Evolutionary conservation across 441 rosid species (phyloP).

Genomic region (Omphalea diandra): DNA sequence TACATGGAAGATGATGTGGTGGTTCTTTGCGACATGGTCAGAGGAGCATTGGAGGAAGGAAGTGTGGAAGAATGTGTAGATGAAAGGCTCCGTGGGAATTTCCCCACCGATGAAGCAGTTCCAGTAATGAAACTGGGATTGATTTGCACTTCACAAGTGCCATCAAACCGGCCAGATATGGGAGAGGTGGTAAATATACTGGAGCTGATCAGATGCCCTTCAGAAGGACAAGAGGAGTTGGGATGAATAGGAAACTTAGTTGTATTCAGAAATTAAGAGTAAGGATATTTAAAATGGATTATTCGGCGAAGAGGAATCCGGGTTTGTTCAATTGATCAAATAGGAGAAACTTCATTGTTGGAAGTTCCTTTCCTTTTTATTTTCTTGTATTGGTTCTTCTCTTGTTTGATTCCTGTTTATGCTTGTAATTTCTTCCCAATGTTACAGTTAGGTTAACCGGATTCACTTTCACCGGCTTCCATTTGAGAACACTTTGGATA

Average conservation of each 20-base stretch:
- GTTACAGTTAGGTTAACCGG: conserved; percentile 45
- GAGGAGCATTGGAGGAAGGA: conserved; percentile 86
- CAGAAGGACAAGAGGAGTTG: conserved; percentile 75
- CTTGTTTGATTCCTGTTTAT: conserved; percentile 29
- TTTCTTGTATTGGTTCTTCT: conserved; percentile 33
- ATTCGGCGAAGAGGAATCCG: conserved; percentile 91
- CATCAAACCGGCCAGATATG: conserved; percentile 96
- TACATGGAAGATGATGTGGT: conserved; percentile 98
- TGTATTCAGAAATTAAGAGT: conserved; percentile 15
- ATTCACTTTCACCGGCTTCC: conserved; percentile 88
- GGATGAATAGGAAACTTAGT: conserved; percentile 37
- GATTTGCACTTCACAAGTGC: conserved; percentile 93
- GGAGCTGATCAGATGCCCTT: conserved; percentile 90
- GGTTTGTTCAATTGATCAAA: conserved; percentile 43
- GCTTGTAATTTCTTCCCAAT: conserved; percentile 40
- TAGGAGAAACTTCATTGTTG: conserved; percentile 36
- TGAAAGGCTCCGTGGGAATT: conserved; percentile 60
- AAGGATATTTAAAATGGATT: conserved; percentile 32
- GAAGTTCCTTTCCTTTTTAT: conserved; percentile 20
- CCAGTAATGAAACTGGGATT: conserved; percentile 90
- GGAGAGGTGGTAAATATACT: conserved; percentile 87
- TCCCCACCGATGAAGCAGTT: conserved; percentile 75
- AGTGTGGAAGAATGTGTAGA: conserved; percentile 82
- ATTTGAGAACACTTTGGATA: conserved; percentile 38
- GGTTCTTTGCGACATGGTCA: conserved; percentile 87